Conservation (phyloP, 805 yeast species). For the Starmerella khaoyaiensis region DNA sequence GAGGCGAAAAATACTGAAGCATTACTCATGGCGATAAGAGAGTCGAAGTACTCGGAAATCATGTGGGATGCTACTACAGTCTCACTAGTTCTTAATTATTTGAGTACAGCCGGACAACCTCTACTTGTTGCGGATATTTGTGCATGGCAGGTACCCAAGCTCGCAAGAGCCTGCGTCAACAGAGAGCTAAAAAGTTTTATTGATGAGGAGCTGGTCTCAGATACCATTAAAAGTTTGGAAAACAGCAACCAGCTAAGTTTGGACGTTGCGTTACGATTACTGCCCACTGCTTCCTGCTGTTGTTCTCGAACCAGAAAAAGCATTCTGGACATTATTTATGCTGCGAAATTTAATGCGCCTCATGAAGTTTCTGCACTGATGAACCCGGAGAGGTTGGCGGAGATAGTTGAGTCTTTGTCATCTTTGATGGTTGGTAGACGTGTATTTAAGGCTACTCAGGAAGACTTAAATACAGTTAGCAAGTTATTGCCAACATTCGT, state of each 20-base stretch:
- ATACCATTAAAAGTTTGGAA: constrained; percentile 4
- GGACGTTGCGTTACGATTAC: constrained; percentile 16
- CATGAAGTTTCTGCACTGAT: constrained; percentile 8
- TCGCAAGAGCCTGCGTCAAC: constrained; percentile 6
- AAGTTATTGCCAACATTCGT: constrained; percentile 11
- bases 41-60: constrained; percentile 22
- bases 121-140: constrained; percentile 25
- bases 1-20: constrained; percentile 13
- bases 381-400: constrained; percentile 1
- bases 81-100: constrained; percentile 14
- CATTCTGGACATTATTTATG: constrained; percentile 20
- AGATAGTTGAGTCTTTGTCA: constrained; percentile 3
- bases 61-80: constrained; percentile 26
- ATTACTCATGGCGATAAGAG: constrained; percentile 24
- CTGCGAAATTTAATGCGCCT: constrained; percentile 14
- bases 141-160: constrained; percentile 20
- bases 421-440: constrained; percentile 4
- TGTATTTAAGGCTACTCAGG: constrained; percentile 2
- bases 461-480: constrained; percentile 5
- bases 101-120: constrained; percentile 12
- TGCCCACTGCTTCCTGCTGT: constrained; percentile 13
- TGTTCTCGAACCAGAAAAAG: constrained; percentile 15
- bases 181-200: constrained; percentile 11
- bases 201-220: constrained; percentile 18
- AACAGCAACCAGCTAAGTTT: constrained; percentile 7